phyloP scores from a whole-genome alignment of 2,329 filamentous ascomycete species.

The Fusarium phyllophilum region DNA sequence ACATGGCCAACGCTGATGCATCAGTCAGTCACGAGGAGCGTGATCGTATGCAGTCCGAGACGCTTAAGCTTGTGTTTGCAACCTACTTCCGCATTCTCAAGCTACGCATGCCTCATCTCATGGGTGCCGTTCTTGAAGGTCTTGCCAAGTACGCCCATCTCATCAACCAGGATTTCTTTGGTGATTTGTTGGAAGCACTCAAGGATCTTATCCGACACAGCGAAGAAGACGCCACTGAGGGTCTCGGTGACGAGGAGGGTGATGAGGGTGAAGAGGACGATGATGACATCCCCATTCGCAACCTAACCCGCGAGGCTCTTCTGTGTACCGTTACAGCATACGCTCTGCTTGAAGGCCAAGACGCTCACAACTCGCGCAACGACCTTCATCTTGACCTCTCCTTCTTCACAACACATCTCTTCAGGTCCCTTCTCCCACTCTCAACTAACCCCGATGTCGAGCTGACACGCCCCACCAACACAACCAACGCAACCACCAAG shows the following conservation, averaged over 20 bases:
- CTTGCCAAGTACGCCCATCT: constrained; percentile 93
- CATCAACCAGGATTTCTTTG: constrained; percentile 99
- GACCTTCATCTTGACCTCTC: constrained; percentile 89
- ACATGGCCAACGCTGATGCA: constrained; percentile 92
- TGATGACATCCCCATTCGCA: constrained; percentile 65
- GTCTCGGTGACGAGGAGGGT: constrained; percentile 55
- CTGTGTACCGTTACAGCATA: constrained; percentile 97
- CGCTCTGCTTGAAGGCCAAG: constrained; percentile 93
- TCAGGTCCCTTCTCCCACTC: constrained; percentile 82
- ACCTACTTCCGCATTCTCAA: constrained; percentile 96
- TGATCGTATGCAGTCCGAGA: constrained; percentile 94
- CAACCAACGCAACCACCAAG: constrained; percentile 63
- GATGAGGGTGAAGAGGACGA: constrained; percentile 59
- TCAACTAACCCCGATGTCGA: constrained; percentile 88
- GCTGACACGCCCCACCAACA: constrained; percentile 63
- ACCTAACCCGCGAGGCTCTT: constrained; percentile 85
- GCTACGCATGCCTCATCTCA: constrained; percentile 80
- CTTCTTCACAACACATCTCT: constrained; percentile 95
- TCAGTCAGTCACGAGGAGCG: constrained; percentile 91
- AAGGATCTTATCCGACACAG: constrained; percentile 90
- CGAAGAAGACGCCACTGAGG: constrained; percentile 63
- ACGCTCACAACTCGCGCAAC: constrained; percentile 84
- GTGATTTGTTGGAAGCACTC: constrained; percentile 91
- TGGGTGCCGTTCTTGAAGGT: constrained; percentile 97
- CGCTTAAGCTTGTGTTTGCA: constrained; percentile 93